Evolutionary conservation across 106 monocot genomes (phyloP), one percentile per base, ranked within the genome.

Genomic region (Vanilla planifolia): DNA sequence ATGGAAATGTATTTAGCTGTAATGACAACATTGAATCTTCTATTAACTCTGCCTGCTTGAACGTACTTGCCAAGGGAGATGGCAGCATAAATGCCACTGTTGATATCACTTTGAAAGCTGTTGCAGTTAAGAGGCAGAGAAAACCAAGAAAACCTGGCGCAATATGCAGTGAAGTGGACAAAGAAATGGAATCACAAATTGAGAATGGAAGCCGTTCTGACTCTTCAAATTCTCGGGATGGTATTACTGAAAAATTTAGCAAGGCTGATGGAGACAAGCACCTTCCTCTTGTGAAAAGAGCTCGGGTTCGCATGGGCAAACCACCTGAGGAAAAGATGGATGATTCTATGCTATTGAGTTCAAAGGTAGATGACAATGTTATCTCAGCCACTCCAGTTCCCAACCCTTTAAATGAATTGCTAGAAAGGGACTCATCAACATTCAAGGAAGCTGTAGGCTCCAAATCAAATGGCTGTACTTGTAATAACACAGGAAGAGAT

Each of bases 201-300:
- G 70, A 73, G 7, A 33, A 7, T 58, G 62, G 60, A 53, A 65
- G 40, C 41, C 51, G 34, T 48, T 59, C 56, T 21, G 37, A 48
- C 29, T 69, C 62, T 28, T 61, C 62, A 17, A 65, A 66, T 69
- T 73, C 42, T 65, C 45, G 40, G 21, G 70, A 71, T 44, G 75
- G 63, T 36, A 25, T 56, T 51, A 61, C 39, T 70, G 68, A 75
- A 14, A 74, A 32, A 56, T 11, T 41, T 75, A 60, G 15, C 44
- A 82, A 78, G 30, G 68, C 72, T 26, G 77, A 88, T 80, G 92
- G 98, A 51, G 98, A 99, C 67, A 80, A 88, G 55, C 92, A 99
- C 73, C 85, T 99, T 36, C 98, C 98, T 52, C 67, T 92, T 70
- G 92, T 99, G 61, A 99, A 99, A 78, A 85, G 98, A 78, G 98